Percentiles rank a stretch among this genome's conserved stretches.
phyloP scores from a whole-genome alignment of 805 yeast genomes.

The Yarrowia deformans region DNA sequence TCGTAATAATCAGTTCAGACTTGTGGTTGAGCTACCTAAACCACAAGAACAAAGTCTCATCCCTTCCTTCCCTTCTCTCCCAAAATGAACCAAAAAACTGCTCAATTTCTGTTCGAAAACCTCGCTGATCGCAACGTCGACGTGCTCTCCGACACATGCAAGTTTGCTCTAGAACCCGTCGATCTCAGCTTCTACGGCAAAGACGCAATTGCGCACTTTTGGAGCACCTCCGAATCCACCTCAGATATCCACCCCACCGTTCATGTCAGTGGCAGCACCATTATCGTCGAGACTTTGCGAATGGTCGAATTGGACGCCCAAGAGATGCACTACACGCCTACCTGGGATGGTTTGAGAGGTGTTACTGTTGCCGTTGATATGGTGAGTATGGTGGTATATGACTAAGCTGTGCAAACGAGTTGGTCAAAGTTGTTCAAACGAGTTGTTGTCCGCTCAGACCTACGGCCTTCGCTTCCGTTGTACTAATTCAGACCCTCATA shows the following conservation, averaged over 20 bases:
- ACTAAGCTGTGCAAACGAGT: no score
- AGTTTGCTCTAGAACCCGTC: conserved; percentile 1
- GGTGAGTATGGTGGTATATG: background rate
- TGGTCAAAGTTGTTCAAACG: no score
- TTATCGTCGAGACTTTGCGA: conserved; percentile 6
- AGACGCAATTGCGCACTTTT: background rate
- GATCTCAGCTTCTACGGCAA: background rate
- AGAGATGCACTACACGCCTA: background rate
- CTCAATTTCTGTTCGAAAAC: background rate
- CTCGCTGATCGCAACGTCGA: background rate
- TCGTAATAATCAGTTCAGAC: no score
- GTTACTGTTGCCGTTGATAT: conserved; percentile 2
- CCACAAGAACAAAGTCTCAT: background rate
- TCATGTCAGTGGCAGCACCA: background rate
- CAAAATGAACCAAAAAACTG: background rate
- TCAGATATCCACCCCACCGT: conserved; percentile 5
- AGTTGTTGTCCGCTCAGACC: background rate
- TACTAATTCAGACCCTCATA: conserved; percentile 10
- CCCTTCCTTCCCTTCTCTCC: background rate
- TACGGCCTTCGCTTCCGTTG: background rate
- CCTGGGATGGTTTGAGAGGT: conserved; percentile 4
- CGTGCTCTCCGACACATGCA: background rate
- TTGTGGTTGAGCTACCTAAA: background rate
- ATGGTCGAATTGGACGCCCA: conserved; percentile 9
- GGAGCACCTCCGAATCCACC: conserved; percentile 2